Base-by-base conservation (phyloP, 2,329 filamentous ascomycete species). In the Rhinocladiella mackenziei region DNA sequence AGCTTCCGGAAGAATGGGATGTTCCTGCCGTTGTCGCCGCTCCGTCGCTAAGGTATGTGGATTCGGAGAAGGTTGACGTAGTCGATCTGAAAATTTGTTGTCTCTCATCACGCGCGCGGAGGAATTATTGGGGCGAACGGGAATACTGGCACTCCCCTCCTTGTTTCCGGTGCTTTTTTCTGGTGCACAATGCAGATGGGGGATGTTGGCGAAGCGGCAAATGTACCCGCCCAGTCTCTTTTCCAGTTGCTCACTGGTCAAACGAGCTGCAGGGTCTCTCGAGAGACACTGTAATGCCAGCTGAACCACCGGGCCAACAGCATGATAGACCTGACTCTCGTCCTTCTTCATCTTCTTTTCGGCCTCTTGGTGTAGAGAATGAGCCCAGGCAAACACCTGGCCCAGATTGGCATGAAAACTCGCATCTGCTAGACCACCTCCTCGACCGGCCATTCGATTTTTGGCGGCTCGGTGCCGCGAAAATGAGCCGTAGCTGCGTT, bases 391-490 rank as follows among this genome's bases (percentile, higher is more conserved):
- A n/a, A 70, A 65, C 4, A 81, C 64, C 51, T 77, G 76, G 9
- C 71, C 68, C 1, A 72, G 62, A 49, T 80, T 78, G 1, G 71
- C 69, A 54, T 81, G 77, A 56, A 78, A 82, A 2, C 75, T 78
- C 1, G 75, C 70, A 55, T 81, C 77, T 3, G 70, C 70, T 7
- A 73, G 67, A 19, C 70, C 71, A 43, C 69, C 72, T 19, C 69
- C 68, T 19, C 69, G 65, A 13, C 67, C 68, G 10, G 69, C 61
- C 19, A 64, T 68, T 22, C 72, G 69, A 45, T 76, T 75, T 39
- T 75, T 73, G 2, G 72, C 67, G 2, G 71, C 68, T 17, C 78
- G 73, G 55, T 80, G 76, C 42, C 75, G 73, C 25, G 68, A 53
- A 48, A 80, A 79, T 2, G 78, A 70, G 23, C 73, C 70, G 5